A percentile compares a stretch with the other conserved stretches of the same genome.
These are phyloP conservation scores for Trichoderma oligosporum DNA, from an alignment of 2,329 filamentous ascomycete genomes.

Conservation along the genomic window DNA sequence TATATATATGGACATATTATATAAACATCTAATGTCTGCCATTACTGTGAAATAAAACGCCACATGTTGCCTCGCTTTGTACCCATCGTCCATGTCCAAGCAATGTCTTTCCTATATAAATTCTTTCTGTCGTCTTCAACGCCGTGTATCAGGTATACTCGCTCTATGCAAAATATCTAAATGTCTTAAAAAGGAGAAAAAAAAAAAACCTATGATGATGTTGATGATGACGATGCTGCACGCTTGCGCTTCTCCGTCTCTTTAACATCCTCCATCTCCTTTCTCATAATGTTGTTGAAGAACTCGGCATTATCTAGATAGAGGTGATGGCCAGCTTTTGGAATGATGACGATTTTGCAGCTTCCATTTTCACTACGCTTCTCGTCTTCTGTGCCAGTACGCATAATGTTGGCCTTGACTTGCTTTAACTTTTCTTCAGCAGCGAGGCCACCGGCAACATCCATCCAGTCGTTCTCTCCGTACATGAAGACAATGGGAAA, in stretches of 20 bases:
- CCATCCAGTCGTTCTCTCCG: conserved; percentile 99
- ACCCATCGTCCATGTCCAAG: background rate
- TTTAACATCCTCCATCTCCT: conserved; percentile 52
- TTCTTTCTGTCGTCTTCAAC: conserved; percentile 1
- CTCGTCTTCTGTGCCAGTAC: conserved; percentile 63
- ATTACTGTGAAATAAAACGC: background rate
- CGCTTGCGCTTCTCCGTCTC: conserved; percentile 29
- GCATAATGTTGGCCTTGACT: conserved; percentile 57
- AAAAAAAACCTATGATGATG: background rate
- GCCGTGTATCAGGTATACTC: background rate
- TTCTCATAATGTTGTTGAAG: conserved; percentile 51
- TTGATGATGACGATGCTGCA: conserved; percentile 6
- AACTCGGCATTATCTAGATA: conserved; percentile 58
- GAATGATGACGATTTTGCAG: conserved; percentile 76
- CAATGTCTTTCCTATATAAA: background rate
- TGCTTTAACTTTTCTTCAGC: conserved; percentile 75
- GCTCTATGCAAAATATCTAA: conserved; percentile 5
- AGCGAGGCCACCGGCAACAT: conserved; percentile 77
- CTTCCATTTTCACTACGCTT: conserved; percentile 69
- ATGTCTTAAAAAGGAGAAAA: background rate
- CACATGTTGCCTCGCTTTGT: background rate
- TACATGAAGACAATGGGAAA: conserved; percentile 91
- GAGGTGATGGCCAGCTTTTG: conserved; percentile 56
- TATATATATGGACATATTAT: too few species aligned
- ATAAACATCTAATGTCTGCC: background rate